Conservation (phyloP, 2,329 filamentous ascomycete species). For the Aspergillus novoparasiticus region DNA sequence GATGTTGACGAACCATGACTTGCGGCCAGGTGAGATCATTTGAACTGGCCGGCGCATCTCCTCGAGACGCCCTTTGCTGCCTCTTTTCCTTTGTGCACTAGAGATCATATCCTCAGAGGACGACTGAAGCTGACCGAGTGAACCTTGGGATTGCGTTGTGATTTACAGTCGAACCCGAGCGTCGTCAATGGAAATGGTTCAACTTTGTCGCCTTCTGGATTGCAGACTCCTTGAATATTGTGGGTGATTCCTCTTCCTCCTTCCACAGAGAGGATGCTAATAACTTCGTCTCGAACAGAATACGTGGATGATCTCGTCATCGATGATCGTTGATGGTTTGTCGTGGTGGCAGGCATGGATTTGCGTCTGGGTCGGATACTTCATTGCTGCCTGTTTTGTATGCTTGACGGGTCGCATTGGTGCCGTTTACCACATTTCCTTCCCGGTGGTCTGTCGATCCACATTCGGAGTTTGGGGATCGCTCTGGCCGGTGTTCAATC, state of each 20-base stretch:
- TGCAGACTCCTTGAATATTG: slow-evolving; percentile 80
- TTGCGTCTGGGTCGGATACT: slow-evolving; percentile 86
- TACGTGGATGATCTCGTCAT: slow-evolving; percentile 90
- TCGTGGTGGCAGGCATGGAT: slow-evolving; percentile 92
- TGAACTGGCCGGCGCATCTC: slow-evolving; percentile 8
- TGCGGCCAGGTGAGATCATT: slow-evolving; percentile 61
- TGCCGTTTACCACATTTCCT: slow-evolving; percentile 84
- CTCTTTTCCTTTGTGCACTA: slow-evolving; percentile 8
- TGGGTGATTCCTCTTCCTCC: slow-evolving; percentile 28
- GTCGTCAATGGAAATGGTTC: slow-evolving; percentile 81
- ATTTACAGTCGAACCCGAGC: slow-evolving; percentile 70
- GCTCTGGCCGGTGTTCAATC: slow-evolving; percentile 85
- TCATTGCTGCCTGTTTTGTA: slow-evolving; percentile 74
- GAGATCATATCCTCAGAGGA: neutral
- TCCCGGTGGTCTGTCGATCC: slow-evolving; percentile 75
- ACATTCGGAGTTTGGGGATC: slow-evolving; percentile 89
- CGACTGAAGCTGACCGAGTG: slow-evolving; percentile 15
- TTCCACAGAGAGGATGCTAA: neutral
- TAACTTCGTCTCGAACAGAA: slow-evolving; percentile 51
- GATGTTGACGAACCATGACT: slow-evolving; percentile 83
- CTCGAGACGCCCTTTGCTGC: slow-evolving; percentile 11
- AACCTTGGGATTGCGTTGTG: slow-evolving; percentile 18
- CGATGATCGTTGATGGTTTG: slow-evolving; percentile 75
- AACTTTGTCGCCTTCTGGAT: slow-evolving; percentile 91
- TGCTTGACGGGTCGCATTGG: slow-evolving; percentile 80